Base-by-base conservation (phyloP, 805 yeast species). In the Myxozyma udenii region DNA sequence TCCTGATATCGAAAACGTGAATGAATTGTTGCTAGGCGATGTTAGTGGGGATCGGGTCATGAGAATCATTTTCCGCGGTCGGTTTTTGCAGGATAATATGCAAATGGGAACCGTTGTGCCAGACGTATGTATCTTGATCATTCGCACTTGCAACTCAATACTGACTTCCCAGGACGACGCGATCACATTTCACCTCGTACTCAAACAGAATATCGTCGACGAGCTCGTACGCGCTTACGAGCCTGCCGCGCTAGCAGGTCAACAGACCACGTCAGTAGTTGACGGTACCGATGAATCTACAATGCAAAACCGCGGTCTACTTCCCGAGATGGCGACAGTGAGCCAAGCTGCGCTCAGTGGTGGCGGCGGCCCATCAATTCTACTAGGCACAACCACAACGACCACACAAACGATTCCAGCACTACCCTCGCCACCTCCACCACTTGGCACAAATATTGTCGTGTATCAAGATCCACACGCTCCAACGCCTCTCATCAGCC, bases 381-480 rank as follows among this genome's bases (percentile, higher is more conserved):
- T 35, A 12, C 44, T 22, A 39, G 51, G 53, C 40, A 37, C 53
- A 2, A 18, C 54, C 14, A 41, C 53, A 2, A 37, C 43, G 14
- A 16, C 54, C 12, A 35, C 57, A 5, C 51, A 45, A 22, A 25
- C 46, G 2, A 51, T 44, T 14, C 52, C 49, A 16, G 50, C 49
- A 9, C 21, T 51, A 16, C 46, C 52, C 16, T 22, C 49, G 4
- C 52, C 50, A 16, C 55, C 55, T 21, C 55, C 58, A 2, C 51
- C 56, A 16, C 18, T 46, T 21, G 57, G 57, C 36, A 52, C 57
- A 19, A 55, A 55, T 33, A 44, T 55, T 22, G 51, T 55, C 2
- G 9, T 55, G 4, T 55, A 55, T 26, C 60, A 55, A 45, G 58
- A 53, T 30, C 54, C 60, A 14, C 54, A 38, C 26, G 52, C 52